Evolutionary conservation across 331 rosid species (phyloP).

Genomic region (Ulmus americana): DNA sequence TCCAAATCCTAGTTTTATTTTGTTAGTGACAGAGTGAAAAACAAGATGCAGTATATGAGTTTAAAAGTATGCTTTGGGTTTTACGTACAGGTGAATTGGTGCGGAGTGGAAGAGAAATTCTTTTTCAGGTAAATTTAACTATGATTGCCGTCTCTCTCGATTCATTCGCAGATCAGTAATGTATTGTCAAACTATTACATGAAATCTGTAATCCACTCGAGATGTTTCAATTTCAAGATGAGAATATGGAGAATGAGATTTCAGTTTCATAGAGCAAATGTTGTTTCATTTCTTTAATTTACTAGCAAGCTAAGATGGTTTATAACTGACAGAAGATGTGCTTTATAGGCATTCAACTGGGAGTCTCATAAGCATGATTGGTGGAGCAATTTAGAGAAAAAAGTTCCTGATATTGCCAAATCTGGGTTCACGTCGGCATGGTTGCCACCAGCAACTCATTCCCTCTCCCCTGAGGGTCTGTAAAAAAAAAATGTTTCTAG

Average conservation of each 20-base stretch:
- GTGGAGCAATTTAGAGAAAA: constrained; percentile 62
- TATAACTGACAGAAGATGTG: constrained; percentile 11
- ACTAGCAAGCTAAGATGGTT: constrained; percentile 9
- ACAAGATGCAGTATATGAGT: background rate
- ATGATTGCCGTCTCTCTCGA: background rate
- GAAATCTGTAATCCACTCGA: background rate
- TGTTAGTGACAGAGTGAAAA: background rate
- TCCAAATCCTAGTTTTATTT: too few species aligned
- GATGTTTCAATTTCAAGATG: background rate
- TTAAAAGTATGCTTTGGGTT: constrained; percentile 8
- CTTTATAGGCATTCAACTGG: constrained; percentile 79
- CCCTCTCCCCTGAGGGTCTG: constrained; percentile 70
- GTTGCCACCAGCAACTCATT: constrained; percentile 80
- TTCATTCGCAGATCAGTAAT: background rate
- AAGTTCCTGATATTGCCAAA: constrained; percentile 60
- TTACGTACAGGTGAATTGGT: constrained; percentile 35
- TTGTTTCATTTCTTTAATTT: background rate
- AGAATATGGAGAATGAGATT: background rate
- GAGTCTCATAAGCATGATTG: constrained; percentile 76
- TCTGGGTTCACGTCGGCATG: constrained; percentile 76
- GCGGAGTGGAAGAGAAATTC: constrained; percentile 61
- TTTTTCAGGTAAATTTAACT: constrained; percentile 53
- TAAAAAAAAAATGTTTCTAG: constrained; percentile 8
- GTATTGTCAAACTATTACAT: background rate
- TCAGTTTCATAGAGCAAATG: background rate